Conservation (phyloP, 805 yeast species). For the Candida sphagnicola region DNA sequence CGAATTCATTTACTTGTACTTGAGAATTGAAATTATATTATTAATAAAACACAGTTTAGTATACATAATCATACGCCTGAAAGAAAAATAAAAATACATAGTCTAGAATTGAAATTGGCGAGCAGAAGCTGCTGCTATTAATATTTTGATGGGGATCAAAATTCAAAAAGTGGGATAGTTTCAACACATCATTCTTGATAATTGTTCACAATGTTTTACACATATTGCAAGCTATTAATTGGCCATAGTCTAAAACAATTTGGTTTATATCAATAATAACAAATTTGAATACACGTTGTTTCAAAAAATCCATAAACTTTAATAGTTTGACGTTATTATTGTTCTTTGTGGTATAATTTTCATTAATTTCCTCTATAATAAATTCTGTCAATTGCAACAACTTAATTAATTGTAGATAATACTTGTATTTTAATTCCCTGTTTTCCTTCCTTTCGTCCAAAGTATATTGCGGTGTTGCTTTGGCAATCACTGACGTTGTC, state of each 20-base stretch:
- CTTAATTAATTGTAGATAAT: slow-evolving; percentile 24
- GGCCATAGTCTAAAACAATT: slow-evolving; percentile 32
- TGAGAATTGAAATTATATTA: no score
- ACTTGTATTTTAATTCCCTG: slow-evolving; percentile 29
- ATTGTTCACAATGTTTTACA: not conserved
- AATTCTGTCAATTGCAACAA: slow-evolving; percentile 14
- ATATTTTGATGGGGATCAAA: no score
- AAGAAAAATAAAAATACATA: no score
- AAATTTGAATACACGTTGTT: slow-evolving; percentile 29
- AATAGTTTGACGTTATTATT: slow-evolving; percentile 13
- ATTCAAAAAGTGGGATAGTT: no score
- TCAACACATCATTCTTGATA: no score
- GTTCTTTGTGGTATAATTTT: slow-evolving; percentile 5
- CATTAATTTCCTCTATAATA: slow-evolving; percentile 8
- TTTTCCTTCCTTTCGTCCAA: slow-evolving; percentile 24
- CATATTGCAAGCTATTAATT: slow-evolving; percentile 9
- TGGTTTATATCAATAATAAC: slow-evolving; percentile 33
- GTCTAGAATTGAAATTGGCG: no score
- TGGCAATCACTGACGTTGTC: slow-evolving; percentile 8
- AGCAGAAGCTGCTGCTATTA: no score
- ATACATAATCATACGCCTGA: no score
- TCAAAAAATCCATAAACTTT: slow-evolving; percentile 33
- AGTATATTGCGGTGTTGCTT: slow-evolving; percentile 11
- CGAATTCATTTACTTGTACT: no score
- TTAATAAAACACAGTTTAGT: no score